phyloP scores from a whole-genome alignment of 2,329 filamentous ascomycete species.

The Aspergillus fijiensis region DNA sequence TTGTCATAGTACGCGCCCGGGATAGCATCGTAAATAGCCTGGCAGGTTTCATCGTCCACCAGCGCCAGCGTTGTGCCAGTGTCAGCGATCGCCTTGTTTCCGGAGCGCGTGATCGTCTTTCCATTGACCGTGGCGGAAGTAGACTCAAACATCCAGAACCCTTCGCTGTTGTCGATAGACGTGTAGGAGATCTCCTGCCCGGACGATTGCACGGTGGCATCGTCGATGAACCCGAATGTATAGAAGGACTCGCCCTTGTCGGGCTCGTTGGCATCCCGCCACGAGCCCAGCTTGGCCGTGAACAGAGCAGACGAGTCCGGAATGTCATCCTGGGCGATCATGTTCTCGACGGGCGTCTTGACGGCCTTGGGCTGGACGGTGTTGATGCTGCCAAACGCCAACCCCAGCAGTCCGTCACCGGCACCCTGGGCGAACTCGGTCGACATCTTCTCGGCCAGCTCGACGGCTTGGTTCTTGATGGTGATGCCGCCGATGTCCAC shows the following conservation, averaged over 20 bases:
- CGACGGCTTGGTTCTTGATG: constrained; percentile 63
- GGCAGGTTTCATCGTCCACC: constrained; percentile 60
- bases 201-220: constrained; percentile 57
- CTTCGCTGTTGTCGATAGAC: constrained; percentile 61
- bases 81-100: constrained; percentile 68
- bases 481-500: constrained; percentile 62
- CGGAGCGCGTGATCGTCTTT: constrained; percentile 49
- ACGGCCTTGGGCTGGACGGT: constrained; percentile 57
- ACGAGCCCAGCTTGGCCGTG: constrained; percentile 62
- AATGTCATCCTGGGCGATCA: constrained; percentile 61
- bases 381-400: constrained; percentile 66
- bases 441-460: constrained; percentile 62
- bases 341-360: constrained; percentile 66
- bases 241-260: constrained; percentile 57
- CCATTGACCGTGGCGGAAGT: constrained; percentile 59
- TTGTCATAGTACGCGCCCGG: constrained; percentile 59
- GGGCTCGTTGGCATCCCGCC: constrained; percentile 50
- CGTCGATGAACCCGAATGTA: constrained; percentile 71
- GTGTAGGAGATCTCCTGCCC: constrained; percentile 60
- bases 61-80: constrained; percentile 70
- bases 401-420: constrained; percentile 65
- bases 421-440: constrained; percentile 55
- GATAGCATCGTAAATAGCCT: constrained; percentile 64
- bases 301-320: constrained; percentile 58
- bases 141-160: constrained; percentile 68